Evolutionary conservation across 768 basidiomycete genomes (phyloP), one percentile per base, ranked within the genome.

Genomic region (Collybiopsis luxurians): DNA sequence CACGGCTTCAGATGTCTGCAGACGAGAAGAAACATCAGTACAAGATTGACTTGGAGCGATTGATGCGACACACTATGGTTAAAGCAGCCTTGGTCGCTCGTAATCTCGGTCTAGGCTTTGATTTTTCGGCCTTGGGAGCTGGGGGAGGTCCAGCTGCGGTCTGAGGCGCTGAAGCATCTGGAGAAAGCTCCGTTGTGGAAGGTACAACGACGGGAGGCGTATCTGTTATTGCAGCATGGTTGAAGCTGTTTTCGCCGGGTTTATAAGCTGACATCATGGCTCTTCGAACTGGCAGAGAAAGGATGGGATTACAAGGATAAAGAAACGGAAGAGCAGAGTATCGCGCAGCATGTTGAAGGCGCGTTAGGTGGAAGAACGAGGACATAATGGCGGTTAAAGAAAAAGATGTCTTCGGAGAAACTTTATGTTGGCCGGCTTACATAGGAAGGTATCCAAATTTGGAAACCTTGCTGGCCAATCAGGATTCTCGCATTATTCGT

Each of bases 1-100:
- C 5, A 95, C 85, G 12, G 95, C 96, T 24, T 73, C 69, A 0
- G 92, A 86, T 39, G 93, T 92, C 96, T 98, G 6, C 27, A 46
- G 61, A 57, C 51, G 40, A 51, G 53, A 26, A 53, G 46, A 31
- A 40, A 46, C n/a, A 24, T n/a, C n/a, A 13, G 42, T 47, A 28
- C 46, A 45, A 53, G 34, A 28, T 54, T 43, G 31, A 61, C 17
- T 31, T 53, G n/a, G 36, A 12, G 21, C n/a, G n/a, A n/a, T n/a
- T n/a, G n/a, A n/a, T n/a, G 19, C 54, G 46, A 77, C 78, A 59
- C 62, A 92, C 92, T 53, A 95, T 82, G 9, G 83, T 75, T 47
- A 95, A 72, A 2, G 91, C 90, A 3, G 91, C 90, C 69, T 92
- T 93, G 53, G 82, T 79, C 0, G 92, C 76, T 51, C 84, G 79